Conservation (phyloP, 2,329 filamentous ascomycete species). For the Lithohypha guttulata region DNA sequence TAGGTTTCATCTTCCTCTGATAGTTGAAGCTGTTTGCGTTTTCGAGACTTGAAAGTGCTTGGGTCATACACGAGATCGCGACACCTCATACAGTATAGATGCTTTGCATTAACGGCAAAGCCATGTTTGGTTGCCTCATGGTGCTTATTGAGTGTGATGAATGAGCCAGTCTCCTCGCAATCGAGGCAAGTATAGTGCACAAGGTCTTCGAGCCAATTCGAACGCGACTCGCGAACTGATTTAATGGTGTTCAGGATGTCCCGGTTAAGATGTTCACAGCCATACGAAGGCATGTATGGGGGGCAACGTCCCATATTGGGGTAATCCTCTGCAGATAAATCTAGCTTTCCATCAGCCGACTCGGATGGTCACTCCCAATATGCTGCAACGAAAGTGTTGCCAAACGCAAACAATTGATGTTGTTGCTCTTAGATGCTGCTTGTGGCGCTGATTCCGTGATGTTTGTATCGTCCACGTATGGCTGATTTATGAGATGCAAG, state of each 20-base stretch:
- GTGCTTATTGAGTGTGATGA: conserved; percentile 17
- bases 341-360: no score
- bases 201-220: conserved; percentile 14
- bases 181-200: conserved; percentile 19
- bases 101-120: conserved; percentile 17
- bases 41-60: conserved; percentile 19
- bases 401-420: no score
- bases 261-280: conserved; percentile 20
- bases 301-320: conserved; percentile 11
- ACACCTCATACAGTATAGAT: conserved; percentile 19
- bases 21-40: conserved; percentile 29
- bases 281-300: conserved; percentile 16
- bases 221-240: conserved; percentile 10
- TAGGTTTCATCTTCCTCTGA: conserved; percentile 49
- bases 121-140: conserved; percentile 17
- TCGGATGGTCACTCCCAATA: no score
- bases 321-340: no score
- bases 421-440: no score
- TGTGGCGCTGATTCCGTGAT: no score
- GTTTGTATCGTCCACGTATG: no score
- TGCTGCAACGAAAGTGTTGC: no score
- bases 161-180: conserved; percentile 15
- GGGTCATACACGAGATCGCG: conserved; percentile 21
- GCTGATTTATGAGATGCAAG: no score
- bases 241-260: conserved; percentile 15